Evolutionary conservation across 345 rosid species (phyloP), one percentile per base, ranked within the genome.

Genomic region (Mangifera indica): DNA sequence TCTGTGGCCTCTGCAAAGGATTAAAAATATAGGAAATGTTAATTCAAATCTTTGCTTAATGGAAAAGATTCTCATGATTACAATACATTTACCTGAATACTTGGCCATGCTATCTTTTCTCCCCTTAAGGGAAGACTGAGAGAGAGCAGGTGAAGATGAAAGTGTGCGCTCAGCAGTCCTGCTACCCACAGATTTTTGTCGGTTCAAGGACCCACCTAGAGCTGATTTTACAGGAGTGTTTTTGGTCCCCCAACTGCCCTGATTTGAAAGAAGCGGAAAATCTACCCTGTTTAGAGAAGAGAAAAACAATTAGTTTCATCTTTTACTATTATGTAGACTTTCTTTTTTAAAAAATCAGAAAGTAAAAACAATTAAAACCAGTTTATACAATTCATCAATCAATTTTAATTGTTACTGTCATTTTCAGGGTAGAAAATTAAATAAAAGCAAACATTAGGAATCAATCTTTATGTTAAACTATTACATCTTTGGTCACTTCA

Each of bases 1-100:
- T 83, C 96, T 86, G 78, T 86, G 49, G 98, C 96, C 88, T 92
- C 99, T 95, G 98, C 76, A 69, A 78, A 64, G 71, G 26, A 55
- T 65, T 25, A 37, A 12, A 53, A 57, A 77, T 57, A 67, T 40
- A 72, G 65, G 44, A 63, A 74, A 13, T 53, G 55, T 34, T 3
- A 49, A 26, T 57, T 11, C 24, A 52, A 32, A 40, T 59, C 69
- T 29, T 15, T 25, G 37, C 18, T 18, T 52, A 51, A 40, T 29
- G 42, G 32, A 51, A 25, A 57, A 29, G 9, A 61, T 46, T 29
- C 56, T 13, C 60, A 59, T 15, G 34, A 9, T 24, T 12, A 25
- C 24, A 63, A 66, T 45, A 52, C 7, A 78, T 57, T 74, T 81
- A 86, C 98, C 98, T 74, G 97, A 81, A 81, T 86, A 87, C 72